Base-by-base conservation (phyloP, 1,139 yeast genomes). In the Ogataea hybrid region DNA sequence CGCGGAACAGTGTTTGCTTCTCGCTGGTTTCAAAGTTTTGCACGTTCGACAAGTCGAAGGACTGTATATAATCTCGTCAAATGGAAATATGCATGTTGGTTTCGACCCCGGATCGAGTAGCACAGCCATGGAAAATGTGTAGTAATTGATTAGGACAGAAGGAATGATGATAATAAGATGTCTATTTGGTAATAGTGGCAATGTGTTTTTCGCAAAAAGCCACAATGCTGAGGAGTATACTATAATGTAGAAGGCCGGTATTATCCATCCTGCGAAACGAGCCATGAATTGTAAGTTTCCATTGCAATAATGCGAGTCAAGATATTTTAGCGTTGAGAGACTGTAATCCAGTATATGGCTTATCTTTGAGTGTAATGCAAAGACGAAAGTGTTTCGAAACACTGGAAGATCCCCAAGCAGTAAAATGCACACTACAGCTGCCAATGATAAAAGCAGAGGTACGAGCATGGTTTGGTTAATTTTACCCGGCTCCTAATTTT, bases 1-100 rank as follows among this genome's bases (percentile, higher is more conserved):
- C 10, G 74, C 69, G 3, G 83, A 71, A 59, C 98, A 92, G 63
- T 92, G 98, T 57, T 87, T 89, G 9, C 95, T 84, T 35, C 98
- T 67, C 1, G 97, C 95, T 0, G 95, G 90, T 53, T 88, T 90
- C 5, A 64, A 59, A n/a, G 72, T 53, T 2, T 69, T 63, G 59
- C 98, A 92, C 0, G 97, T 52, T 4, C 46, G 15, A 37, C 58
- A 53, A n/a, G 41, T 35, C 5, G 32, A 64, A 7, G 73, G 67
- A 55, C 75, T 75, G 61, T 75, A 88, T 17, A 87, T 72, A 28
- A 87, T 61, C 15, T 72, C 68, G 60, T 89, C 89, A 49, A 64
- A 71, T 2, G 61, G 61, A 52, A 73, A 75, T 2, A 29, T 14
- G 15, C 23, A 16, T 12, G 36, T 8, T 20, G 32, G 36, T 6